Percentiles rank a stretch among this genome's conserved stretches.
These are phyloP conservation scores for Aspergillus proliferans DNA, from an alignment of 2,329 filamentous ascomycete species.

Conservation along the genomic window DNA sequence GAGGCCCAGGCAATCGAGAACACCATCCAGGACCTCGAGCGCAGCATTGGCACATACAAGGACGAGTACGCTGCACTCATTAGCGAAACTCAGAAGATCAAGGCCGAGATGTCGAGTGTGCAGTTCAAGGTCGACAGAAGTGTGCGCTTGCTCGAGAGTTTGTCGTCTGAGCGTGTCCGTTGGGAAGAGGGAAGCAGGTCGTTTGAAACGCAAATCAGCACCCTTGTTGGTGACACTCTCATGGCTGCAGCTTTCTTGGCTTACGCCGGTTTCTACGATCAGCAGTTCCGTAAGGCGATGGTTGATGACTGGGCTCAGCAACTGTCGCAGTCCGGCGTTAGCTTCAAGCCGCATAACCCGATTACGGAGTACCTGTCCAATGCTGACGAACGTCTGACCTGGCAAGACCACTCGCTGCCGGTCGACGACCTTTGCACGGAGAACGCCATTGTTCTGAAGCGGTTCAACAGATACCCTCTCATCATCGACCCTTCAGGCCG, in stretches of 20 bases:
- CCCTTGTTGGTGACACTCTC: constrained; percentile 89
- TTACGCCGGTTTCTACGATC: constrained; percentile 94
- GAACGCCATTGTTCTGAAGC: constrained; percentile 93
- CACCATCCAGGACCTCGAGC: constrained; percentile 75
- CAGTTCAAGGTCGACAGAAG: constrained; percentile 98
- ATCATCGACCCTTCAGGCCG: constrained; percentile 97
- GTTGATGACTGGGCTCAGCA: constrained; percentile 96
- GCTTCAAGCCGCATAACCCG: constrained; percentile 88
- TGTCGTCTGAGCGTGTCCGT: constrained; percentile 84
- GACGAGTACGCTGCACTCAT: constrained; percentile 91
- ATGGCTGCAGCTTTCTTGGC: constrained; percentile 96
- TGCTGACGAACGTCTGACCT: constrained; percentile 86
- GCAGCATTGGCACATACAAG: constrained; percentile 92
- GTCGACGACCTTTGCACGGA: constrained; percentile 98
- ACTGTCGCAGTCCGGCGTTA: constrained; percentile 83
- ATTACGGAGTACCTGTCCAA: constrained; percentile 95
- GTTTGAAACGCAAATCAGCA: constrained; percentile 96
- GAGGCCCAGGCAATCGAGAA: constrained; percentile 87
- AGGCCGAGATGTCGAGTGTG: constrained; percentile 90
- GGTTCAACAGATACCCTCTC: constrained; percentile 96
- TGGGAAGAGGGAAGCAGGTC: constrained; percentile 98
- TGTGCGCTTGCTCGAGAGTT: constrained; percentile 84
- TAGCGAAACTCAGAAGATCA: constrained; percentile 95
- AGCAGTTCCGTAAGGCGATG: constrained; percentile 96
- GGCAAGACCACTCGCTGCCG: constrained; percentile 89